Base-by-base conservation (phyloP, 192 early-diverging fungal genomes). In the Coemansia sp. region DNA sequence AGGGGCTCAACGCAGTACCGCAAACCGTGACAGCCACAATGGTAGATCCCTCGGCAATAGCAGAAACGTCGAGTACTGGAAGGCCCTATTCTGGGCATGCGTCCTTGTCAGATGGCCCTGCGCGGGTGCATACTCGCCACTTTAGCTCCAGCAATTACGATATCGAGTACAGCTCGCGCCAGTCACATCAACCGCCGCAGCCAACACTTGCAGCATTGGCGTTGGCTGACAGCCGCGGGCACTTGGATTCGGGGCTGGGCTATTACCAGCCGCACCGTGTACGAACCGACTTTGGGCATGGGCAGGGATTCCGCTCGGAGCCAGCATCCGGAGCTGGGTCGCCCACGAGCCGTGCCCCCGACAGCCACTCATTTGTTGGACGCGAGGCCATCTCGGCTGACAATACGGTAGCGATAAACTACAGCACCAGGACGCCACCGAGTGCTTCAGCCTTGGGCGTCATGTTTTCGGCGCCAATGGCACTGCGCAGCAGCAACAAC, bases 191-290 rank as follows among this genome's bases (percentile, higher is more conserved):
- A 16, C 61, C 60, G 49, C 62, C 60, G 14, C 77, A 79, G 69
- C 77, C 77, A 35, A 80, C 78, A 30, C 26, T 80, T 37, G 78
- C 78, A 0, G 69, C 78, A 26, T 63, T 80, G 33, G 78, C 78
- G 30, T 60, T 80, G 69, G 78, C 78, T 3, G 78, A 80, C 42
- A 80, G 78, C 59, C 73, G 69, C 4, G 78, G 78, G 2, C 66
- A 80, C 39, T 38, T 80, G 67, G 78, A 72, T 60, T 70, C 68
- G 53, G 78, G 69, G 10, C 69, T 80, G 16, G 78, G 72, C 11
- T 68, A 73, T 30, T 66, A 69, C 38, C 69, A 75, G 43, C 77
- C 78, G 32, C 60, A 67, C 26, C 53, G 69, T 19, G 42, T 80
- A 21, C 69, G 69, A 33, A 28, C 73, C 4, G 73, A 80, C 40